These are phyloP conservation scores for Colletotrichum caudatum DNA, from an alignment of 2,329 filamentous ascomycete genomes.

Conservation along the genomic window DNA sequence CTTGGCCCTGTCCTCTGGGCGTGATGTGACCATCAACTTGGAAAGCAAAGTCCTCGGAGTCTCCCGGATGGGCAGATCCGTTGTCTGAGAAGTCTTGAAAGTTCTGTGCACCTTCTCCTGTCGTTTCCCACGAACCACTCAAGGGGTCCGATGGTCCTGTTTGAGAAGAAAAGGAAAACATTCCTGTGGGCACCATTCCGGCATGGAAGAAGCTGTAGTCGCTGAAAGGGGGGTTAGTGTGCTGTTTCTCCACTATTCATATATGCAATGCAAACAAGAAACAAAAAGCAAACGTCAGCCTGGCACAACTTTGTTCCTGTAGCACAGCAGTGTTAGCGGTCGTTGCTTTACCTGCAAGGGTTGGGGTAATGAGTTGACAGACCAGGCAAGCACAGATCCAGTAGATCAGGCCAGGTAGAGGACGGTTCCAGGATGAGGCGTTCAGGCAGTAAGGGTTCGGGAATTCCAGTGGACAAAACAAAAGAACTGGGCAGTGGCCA, in stretches of 20 bases:
- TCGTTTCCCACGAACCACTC: conserved; percentile 66
- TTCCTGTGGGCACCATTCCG: conserved; percentile 63
- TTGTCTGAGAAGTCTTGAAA: conserved; percentile 65
- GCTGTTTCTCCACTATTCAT: conserved; percentile 60
- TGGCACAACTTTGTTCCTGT: conserved; percentile 70
- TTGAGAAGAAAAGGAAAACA: conserved; percentile 71
- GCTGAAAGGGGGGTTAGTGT: conserved; percentile 68
- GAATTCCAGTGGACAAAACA: conserved; percentile 5
- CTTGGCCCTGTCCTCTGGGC: conserved; percentile 63
- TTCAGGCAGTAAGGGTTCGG: neutral
- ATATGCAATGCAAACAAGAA: conserved; percentile 46
- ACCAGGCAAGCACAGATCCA: conserved; percentile 47
- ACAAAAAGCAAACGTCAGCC: conserved; percentile 51
- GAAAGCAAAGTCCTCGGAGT: conserved; percentile 67
- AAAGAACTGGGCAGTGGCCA: neutral
- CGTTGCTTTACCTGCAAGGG: conserved; percentile 33
- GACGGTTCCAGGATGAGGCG: neutral
- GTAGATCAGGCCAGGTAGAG: conserved; percentile 24
- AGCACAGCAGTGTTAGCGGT: conserved; percentile 51
- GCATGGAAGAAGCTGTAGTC: conserved; percentile 68
- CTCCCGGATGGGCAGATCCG: conserved; percentile 63
- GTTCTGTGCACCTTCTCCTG: conserved; percentile 71
- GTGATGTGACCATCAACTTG: conserved; percentile 62
- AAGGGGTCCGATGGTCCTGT: conserved; percentile 71
- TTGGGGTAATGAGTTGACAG: conserved; percentile 50